Evolutionary conservation across 345 rosid genomes (phyloP).

Genomic region (Ricinus communis): DNA sequence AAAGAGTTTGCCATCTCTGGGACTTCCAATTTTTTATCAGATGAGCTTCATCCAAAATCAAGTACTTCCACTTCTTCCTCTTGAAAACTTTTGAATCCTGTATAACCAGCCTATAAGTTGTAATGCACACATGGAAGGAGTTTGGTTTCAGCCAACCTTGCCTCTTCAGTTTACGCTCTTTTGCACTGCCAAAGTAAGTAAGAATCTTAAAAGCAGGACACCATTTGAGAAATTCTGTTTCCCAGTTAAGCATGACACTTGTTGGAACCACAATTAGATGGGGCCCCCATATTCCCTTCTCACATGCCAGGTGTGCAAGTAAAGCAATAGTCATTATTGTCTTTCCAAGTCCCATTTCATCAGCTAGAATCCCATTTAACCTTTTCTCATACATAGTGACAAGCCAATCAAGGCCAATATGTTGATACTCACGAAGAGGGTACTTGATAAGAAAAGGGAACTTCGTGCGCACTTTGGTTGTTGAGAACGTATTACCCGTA

Average conservation of each 20-base stretch:
- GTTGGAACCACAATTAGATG: slow-evolving; percentile 99
- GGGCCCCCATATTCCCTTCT: slow-evolving; percentile 99
- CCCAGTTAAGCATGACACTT: slow-evolving; percentile 99
- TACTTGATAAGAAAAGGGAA: slow-evolving; percentile 97
- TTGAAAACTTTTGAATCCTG: slow-evolving; percentile 97
- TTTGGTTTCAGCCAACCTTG: slow-evolving; percentile 99
- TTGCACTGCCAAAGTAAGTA: slow-evolving; percentile 98
- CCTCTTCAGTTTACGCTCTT: slow-evolving; percentile 93
- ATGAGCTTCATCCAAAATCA: slow-evolving; percentile 99
- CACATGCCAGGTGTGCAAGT: slow-evolving; percentile 97
- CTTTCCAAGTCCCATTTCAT: slow-evolving; percentile 99
- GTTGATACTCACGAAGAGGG: slow-evolving; percentile 97
- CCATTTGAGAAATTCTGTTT: slow-evolving; percentile 99
- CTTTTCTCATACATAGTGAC: slow-evolving; percentile 98
- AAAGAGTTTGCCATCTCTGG: slow-evolving; percentile 98
- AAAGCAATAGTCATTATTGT: slow-evolving; percentile 99
- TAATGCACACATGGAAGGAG: slow-evolving; percentile 93
- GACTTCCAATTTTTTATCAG: slow-evolving; percentile 99
- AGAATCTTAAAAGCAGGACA: slow-evolving; percentile 99
- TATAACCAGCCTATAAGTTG: slow-evolving; percentile 93
- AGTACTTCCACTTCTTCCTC: slow-evolving; percentile 99
- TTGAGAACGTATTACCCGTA: slow-evolving; percentile 92
- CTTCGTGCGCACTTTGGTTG: slow-evolving; percentile 94
- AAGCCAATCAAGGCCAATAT: slow-evolving; percentile 99
- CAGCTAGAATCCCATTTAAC: slow-evolving; percentile 97